Base-by-base conservation (phyloP, 2,329 filamentous ascomycete species). In the Fusarium udum region DNA sequence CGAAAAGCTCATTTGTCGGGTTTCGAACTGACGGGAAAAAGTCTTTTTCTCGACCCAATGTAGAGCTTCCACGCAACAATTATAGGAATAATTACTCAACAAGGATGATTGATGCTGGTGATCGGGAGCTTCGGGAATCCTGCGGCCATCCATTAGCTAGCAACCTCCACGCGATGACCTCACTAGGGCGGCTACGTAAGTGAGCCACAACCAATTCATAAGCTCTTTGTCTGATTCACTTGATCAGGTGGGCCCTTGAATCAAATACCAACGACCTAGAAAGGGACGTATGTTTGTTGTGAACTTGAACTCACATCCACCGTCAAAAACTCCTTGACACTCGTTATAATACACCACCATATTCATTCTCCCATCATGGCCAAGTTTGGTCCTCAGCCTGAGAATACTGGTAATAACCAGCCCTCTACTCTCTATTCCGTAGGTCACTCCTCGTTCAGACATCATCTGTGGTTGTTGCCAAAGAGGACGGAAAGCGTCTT, bases 371-470 rank as follows among this genome's bases (percentile, higher is more conserved):
- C 15, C 52, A 57, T n/a, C 55, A 77, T 69, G 62, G 56, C 43
- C 60, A 71, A 68, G 56, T 53, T 65, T 26, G 57, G 59, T 61
- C 51, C 67, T 32, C 36, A 59, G 10, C 49, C 64, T 59, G 64
- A 55, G 45, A 48, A 59, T 53, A 59, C 48, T 57, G 45, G 69
- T 32, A 55, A 40, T 14, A 71, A 69, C 28, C 73, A 73, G 66
- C 71, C 74, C 34, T 72, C 73, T 43, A 45, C 72, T 56, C 64
- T 79, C n/a, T 79, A 78, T 59, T 77, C 73, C 20, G 78, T 79
- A 57, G 57, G 77, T 74, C 57, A 40, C 36, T 39, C 16, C 34
- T 40, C 14, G 26, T 61, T 24, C 40, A 58, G 55, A 37, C 20
- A 61, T 51, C 24, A 52, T 42, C 51, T 46, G 53, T 74, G 32